Evolutionary conservation across 257 asterid species (phyloP).

Genomic region (Salvia rosmarinus): DNA sequence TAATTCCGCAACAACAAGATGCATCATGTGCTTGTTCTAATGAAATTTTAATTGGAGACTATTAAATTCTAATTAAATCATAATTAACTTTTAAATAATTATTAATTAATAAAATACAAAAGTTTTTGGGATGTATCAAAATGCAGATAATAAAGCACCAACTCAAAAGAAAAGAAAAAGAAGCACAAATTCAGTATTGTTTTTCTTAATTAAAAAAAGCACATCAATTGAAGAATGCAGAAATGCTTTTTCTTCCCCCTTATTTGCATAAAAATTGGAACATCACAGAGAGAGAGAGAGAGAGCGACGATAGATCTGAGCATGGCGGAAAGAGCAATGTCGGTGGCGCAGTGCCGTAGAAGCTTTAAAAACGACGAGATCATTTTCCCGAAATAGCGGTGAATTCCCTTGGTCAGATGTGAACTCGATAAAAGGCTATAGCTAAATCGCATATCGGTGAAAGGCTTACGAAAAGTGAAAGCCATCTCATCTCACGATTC

Average conservation of each 20-base stretch:
- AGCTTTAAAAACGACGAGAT: neutral
- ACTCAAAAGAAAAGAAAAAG: no score
- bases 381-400: neutral
- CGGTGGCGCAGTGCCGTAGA: constrained; percentile 34
- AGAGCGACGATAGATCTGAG: neutral
- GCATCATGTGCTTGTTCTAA: no score
- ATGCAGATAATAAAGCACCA: no score
- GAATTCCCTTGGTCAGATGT: neutral
- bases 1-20: no score
- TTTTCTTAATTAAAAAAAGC: neutral
- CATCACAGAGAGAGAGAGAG: neutral
- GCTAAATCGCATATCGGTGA: constrained; percentile 30
- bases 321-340: constrained; percentile 26
- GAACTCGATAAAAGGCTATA: neutral
- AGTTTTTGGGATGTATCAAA: no score
- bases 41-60: no score
- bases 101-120: no score
- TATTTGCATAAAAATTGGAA: neutral
- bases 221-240: neutral
- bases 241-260: neutral
- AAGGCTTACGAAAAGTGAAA: constrained; percentile 32
- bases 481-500: constrained; percentile 32
- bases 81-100: no score
- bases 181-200: neutral
- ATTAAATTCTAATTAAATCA: no score